Percentiles rank a stretch among this genome's conserved stretches.
Evolutionary conservation across 768 basidiomycete species (phyloP).

Genomic region (Inosperma sp.): DNA sequence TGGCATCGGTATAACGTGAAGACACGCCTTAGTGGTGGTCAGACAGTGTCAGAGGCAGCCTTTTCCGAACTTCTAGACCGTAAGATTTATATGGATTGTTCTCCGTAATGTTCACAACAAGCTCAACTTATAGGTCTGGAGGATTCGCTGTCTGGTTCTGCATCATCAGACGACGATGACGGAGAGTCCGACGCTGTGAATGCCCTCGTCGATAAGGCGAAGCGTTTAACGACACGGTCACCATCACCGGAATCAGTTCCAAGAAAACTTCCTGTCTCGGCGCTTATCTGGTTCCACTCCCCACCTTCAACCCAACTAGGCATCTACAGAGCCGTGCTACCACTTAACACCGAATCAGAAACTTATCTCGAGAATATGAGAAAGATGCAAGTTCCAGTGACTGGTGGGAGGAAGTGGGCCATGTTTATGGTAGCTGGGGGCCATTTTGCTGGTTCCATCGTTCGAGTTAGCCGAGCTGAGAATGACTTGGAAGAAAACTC

Average conservation of each 20-base stretch:
- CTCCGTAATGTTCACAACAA: not conserved
- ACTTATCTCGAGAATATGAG: conserved; percentile 58
- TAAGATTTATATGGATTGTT: conserved; percentile 29
- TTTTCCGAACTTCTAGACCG: conserved; percentile 82
- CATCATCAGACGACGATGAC: conserved; percentile 58
- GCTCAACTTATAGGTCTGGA: conserved; percentile 42
- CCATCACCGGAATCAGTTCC: conserved; percentile 38
- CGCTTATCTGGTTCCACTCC: conserved; percentile 88
- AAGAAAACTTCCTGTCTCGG: conserved; percentile 45
- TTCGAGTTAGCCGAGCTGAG: conserved; percentile 56
- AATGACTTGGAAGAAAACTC: conserved; percentile 42
- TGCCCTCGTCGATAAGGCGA: conserved; percentile 60
- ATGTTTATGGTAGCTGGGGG: conserved; percentile 97
- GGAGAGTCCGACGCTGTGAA: conserved; percentile 64
- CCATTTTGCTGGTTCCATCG: conserved; percentile 93
- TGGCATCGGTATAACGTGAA: conserved; percentile 99
- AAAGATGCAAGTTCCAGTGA: conserved; percentile 53
- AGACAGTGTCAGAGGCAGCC: conserved; percentile 59
- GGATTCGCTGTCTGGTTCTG: conserved; percentile 91
- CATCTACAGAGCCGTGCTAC: conserved; percentile 74
- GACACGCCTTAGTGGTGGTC: conserved; percentile 59
- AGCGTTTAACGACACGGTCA: conserved; percentile 39
- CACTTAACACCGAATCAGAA: conserved; percentile 39
- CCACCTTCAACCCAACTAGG: conserved; percentile 86
- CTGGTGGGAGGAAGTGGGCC: conserved; percentile 75